These are phyloP conservation scores for Annulohypoxylon bovei DNA, from an alignment of 495 filamentous ascomycete species.

Conservation along the genomic window DNA sequence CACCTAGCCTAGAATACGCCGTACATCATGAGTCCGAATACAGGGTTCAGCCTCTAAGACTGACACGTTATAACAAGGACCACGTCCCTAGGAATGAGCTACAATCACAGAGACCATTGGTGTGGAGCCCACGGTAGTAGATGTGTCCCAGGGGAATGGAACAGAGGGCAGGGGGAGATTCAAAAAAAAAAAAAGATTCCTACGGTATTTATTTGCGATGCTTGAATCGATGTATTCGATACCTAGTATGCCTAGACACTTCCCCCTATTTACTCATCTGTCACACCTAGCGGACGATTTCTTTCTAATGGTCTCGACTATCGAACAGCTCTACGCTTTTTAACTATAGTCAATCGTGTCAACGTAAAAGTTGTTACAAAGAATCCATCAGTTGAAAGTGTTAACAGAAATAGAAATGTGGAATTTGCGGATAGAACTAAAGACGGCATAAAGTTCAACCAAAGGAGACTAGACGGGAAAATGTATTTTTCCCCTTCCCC, in stretches of 20 bases:
- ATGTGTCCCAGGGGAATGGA: conserved; percentile 9
- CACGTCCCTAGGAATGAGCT: background rate
- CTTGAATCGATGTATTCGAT: too few relatives aligned
- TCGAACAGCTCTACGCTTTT: too few relatives aligned
- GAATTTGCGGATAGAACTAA: background rate
- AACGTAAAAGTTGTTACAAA: background rate
- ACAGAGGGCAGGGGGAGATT: background rate
- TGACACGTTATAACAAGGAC: conserved; percentile 28
- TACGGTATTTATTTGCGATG: too few relatives aligned
- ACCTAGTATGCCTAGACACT: too few relatives aligned
- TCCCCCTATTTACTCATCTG: background rate
- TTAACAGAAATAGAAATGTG: background rate
- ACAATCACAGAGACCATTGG: background rate
- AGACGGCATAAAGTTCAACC: background rate
- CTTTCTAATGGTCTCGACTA: too few relatives aligned
- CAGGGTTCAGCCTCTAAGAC: background rate
- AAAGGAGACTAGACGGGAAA: background rate
- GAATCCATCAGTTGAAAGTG: background rate
- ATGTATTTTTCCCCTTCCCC: background rate
- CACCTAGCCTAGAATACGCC: background rate
- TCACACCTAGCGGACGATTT: too few relatives aligned
- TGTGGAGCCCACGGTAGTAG: background rate
- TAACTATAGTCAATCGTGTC: too few relatives aligned
- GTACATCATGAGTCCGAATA: conserved; percentile 4
- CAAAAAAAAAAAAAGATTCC: too few relatives aligned